Percentiles rank a stretch among this genome's conserved stretches.
phyloP scores from a whole-genome alignment of 2,329 filamentous ascomycete species.

The Colletotrichum chlorophyti region DNA sequence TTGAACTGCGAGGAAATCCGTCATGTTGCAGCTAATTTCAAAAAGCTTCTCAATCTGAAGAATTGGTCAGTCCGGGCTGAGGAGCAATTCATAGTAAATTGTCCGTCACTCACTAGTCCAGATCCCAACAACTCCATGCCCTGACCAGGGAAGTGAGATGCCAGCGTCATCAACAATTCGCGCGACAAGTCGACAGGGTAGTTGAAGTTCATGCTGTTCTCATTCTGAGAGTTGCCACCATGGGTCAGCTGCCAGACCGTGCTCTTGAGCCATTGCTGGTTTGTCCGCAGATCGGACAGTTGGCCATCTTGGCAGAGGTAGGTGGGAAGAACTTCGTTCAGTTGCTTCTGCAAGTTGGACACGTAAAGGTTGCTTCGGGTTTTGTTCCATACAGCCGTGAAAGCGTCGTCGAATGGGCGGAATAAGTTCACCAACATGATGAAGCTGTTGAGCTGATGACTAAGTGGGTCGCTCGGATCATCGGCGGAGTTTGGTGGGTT shows the following conservation, averaged over 20 bases:
- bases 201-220: constrained; percentile 65
- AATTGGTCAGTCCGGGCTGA: background rate
- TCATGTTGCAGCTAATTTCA: constrained; percentile 76
- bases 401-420: constrained; percentile 69
- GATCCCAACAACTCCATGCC: constrained; percentile 79
- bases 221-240: constrained; percentile 53
- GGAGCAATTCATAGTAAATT: background rate
- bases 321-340: constrained; percentile 60
- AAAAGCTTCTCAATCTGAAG: constrained; percentile 78
- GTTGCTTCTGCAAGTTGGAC: constrained; percentile 65
- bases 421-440: constrained; percentile 68
- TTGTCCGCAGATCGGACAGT: constrained; percentile 61
- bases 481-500: constrained; percentile 68
- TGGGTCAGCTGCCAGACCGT: constrained; percentile 69
- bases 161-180: constrained; percentile 69
- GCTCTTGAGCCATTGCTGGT: constrained; percentile 71
- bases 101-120: constrained; percentile 65
- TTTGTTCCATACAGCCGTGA: constrained; percentile 72
- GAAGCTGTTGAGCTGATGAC: constrained; percentile 61
- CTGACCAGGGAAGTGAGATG: constrained; percentile 73
- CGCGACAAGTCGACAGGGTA: constrained; percentile 69
- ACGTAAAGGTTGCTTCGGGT: constrained; percentile 66
- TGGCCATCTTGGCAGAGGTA: constrained; percentile 61
- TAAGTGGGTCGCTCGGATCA: constrained; percentile 62
- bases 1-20: constrained; percentile 74